Evolutionary conservation across 257 asterid genomes (phyloP), one percentile per base, ranked within the genome.

Genomic region (Jaltomata sinuosa): DNA sequence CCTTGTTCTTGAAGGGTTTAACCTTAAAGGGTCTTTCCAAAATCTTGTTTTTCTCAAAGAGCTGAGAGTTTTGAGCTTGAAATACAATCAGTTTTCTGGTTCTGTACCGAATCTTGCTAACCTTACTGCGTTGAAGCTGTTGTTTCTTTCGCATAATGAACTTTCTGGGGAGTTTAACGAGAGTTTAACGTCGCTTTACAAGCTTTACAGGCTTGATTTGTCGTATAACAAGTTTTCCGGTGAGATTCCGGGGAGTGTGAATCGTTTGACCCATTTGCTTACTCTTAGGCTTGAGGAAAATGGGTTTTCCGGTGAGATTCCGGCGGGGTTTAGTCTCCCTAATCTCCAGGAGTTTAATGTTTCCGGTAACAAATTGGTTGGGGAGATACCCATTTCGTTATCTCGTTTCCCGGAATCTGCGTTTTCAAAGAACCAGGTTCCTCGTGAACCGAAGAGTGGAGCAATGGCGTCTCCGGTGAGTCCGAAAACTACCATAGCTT

Each of bases 141-240:
- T 96, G 25, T 96, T 92, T 84, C 55, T 96, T n/a, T 91, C 97
- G 0, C 87, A 93, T 67, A 96, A 96, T 86, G 71, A 72, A 3
- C 88, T 96, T 85, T 91, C 96, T 80, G 98, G 99, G 27, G 89
- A 72, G 11, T 86, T 96, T 11, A 94, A 96, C 38, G 40, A 53
- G 40, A 87, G 94, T 0, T 15, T 93, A 3, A 25, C 88, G 16
- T 87, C 90, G 1, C 91, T 90, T 11, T 19, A 86, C 9, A 87
- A 87, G 47, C 89, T 96, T 27, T 93, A 90, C 89, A 91, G 98
- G 1, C 97, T 96, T 61, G 98, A 96, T 89, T 91, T 96, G 59
- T 93, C 98, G 5, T 81, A 84, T 86, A 96, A 96, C 71, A 88
- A 88, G 29, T 85, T 96, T 61, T 86, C 95, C 81, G 98, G 98